These are phyloP conservation scores for Solanum dulcamara DNA, from an alignment of 257 asterid species.

Conservation along the genomic window DNA sequence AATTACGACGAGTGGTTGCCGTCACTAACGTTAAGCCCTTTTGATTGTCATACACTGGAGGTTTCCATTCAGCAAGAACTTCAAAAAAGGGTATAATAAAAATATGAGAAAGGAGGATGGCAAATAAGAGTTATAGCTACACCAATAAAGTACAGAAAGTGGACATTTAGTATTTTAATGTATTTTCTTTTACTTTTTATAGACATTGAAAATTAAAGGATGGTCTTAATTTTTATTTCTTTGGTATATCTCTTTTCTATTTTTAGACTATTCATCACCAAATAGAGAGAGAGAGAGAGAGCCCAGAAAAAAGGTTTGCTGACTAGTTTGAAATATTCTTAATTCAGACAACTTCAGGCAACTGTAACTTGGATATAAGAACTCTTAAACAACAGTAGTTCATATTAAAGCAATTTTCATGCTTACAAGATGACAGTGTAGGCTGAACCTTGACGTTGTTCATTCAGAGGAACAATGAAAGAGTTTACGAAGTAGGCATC, in stretches of 20 bases:
- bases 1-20: conserved; percentile 92
- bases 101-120: not conserved
- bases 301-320: not conserved
- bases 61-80: conserved; percentile 98
- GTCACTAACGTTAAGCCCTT: conserved; percentile 72
- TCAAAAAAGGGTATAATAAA: conserved; percentile 2
- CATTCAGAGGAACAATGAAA: not conserved
- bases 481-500: not conserved
- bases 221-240: not conserved
- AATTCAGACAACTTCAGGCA: not conserved
- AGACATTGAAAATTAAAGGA: not conserved
- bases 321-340: not conserved
- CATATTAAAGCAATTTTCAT: not conserved
- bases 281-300: not conserved
- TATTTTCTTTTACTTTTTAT: not conserved
- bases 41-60: conserved; percentile 76
- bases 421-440: not conserved
- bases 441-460: not conserved
- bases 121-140: not conserved
- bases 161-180: not conserved
- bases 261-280: not conserved
- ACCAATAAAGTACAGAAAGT: not conserved
- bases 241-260: not conserved
- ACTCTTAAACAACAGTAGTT: not conserved
- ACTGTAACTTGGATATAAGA: not conserved